Percentiles rank a stretch among this genome's conserved stretches.
Evolutionary conservation across 495 filamentous ascomycete species (phyloP).

Genomic region (Xylaria scruposa): DNA sequence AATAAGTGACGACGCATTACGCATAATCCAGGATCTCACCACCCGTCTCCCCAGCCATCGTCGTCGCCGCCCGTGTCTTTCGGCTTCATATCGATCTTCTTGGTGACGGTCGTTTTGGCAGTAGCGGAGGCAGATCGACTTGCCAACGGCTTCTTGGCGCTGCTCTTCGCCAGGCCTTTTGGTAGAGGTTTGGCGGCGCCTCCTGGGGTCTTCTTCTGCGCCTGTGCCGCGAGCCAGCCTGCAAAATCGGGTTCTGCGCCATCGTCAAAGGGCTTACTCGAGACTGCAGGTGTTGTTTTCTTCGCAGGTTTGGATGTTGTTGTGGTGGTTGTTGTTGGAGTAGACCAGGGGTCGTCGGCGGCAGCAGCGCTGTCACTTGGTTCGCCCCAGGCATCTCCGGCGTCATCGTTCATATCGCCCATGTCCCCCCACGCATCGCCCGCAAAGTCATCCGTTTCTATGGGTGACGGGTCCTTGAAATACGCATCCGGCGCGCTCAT

Average conservation of each 20-base stretch:
- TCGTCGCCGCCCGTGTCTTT: conserved; percentile 63
- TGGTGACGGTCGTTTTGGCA: conserved; percentile 41
- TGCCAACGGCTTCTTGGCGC: conserved; percentile 43
- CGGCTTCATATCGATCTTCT: conserved; percentile 62
- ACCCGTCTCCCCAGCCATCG: conserved; percentile 74
- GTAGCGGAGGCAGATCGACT: conserved; percentile 37
- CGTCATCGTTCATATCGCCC: conserved; percentile 63
- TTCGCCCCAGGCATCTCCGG: conserved; percentile 55
- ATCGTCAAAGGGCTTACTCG: conserved; percentile 71
- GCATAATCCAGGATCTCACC: conserved; percentile 46
- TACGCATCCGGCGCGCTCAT: conserved; percentile 52
- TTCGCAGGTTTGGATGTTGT: conserved; percentile 21
- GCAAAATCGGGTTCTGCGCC: conserved; percentile 91
- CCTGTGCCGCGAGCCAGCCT: conserved; percentile 87
- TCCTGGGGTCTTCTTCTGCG: conserved; percentile 66
- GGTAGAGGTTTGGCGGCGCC: conserved; percentile 66
- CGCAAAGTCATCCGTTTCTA: conserved; percentile 60
- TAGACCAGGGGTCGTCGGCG: conserved; percentile 32
- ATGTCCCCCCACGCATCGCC: conserved; percentile 77
- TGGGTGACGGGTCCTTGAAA: conserved; percentile 51
- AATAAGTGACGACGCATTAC: not conserved
- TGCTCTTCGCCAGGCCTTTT: conserved; percentile 72
- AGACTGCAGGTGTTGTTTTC: conserved; percentile 32
- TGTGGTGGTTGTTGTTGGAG: conserved; percentile 30
- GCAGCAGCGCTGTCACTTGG: conserved; percentile 47